A percentile compares a stretch with the other conserved stretches of the same genome.
phyloP scores from a whole-genome alignment of 371 early-diverging fungal species.

The Batkoa obscura region DNA sequence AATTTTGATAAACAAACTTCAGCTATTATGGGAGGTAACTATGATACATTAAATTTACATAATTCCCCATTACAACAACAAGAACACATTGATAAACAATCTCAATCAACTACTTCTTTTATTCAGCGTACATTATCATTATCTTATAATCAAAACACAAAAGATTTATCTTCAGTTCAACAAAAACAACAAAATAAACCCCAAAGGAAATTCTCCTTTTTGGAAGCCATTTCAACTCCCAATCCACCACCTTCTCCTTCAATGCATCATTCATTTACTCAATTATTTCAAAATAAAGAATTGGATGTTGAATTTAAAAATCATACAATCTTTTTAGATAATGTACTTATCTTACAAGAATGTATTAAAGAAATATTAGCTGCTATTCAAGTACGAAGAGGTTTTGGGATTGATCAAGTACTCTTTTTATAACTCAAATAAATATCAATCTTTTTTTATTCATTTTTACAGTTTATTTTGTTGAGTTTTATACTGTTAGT shows the following conservation, averaged over 20 bases:
- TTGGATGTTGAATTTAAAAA: not conserved
- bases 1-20: not conserved
- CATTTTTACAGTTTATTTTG: too few species aligned
- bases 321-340: slow-evolving; percentile 27
- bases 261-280: slow-evolving; percentile 3
- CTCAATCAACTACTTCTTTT: not conserved
- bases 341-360: slow-evolving; percentile 82
- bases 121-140: not conserved
- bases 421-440: slow-evolving; percentile 16
- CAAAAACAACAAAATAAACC: not conserved
- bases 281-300: not conserved
- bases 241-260: not conserved
- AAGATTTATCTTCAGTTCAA: not conserved
- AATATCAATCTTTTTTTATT: not conserved
- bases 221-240: not conserved
- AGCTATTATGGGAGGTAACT: not conserved
- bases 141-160: not conserved
- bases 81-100: not conserved
- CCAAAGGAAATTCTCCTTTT: not conserved
- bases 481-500: too few species aligned
- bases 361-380: slow-evolving; percentile 76
- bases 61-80: not conserved
- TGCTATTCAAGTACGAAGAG: slow-evolving; percentile 56
- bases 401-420: slow-evolving; percentile 53
- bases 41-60: not conserved